A percentile compares a stretch with the other conserved stretches of the same genome.
phyloP scores from a whole-genome alignment of 2,329 filamentous ascomycete species.

The Pseudopithomyces maydicus region DNA sequence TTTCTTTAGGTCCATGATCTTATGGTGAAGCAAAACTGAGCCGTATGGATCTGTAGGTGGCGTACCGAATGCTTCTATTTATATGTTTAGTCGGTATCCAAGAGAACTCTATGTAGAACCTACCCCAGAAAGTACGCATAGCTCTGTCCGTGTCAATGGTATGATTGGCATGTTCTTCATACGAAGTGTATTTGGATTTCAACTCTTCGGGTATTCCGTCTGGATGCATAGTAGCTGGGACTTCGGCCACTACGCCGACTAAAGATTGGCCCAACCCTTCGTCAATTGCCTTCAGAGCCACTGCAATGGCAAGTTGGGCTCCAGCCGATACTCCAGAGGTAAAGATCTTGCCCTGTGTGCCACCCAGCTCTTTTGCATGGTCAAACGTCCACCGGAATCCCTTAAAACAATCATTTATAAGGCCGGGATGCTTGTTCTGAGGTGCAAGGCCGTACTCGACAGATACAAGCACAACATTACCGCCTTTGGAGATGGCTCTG shows the following conservation, averaged over 20 bases:
- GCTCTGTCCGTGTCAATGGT: conserved; percentile 44
- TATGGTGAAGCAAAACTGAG: conserved; percentile 38
- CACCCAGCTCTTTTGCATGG: conserved; percentile 29
- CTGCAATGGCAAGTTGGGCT: conserved; percentile 43
- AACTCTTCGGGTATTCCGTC: conserved; percentile 44
- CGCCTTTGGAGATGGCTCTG: conserved; percentile 29
- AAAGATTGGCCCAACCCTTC: conserved; percentile 38
- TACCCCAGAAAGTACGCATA: conserved; percentile 43
- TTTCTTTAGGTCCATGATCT: conserved; percentile 34
- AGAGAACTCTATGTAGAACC: conserved; percentile 18
- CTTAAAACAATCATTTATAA: conserved; percentile 44
- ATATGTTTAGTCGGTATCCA: conserved; percentile 29
- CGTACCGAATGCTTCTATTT: conserved; percentile 35
- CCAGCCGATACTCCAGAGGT: conserved; percentile 48
- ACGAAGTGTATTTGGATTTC: conserved; percentile 40
- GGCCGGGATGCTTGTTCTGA: conserved; percentile 37
- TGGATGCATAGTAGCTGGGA: conserved; percentile 45
- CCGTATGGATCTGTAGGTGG: conserved; percentile 38
- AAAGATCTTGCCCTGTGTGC: conserved; percentile 36
- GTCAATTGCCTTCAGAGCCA: conserved; percentile 46
- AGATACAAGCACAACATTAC: conserved; percentile 38
- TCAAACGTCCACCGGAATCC: conserved; percentile 38
- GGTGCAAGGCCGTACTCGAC: conserved; percentile 45
- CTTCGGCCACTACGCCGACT: conserved; percentile 46
- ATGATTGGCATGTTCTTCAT: conserved; percentile 42